Evolutionary conservation across 2,329 filamentous ascomycete species (phyloP), one percentile per base, ranked within the genome.

Genomic region (Akanthomyces dipterigenus): DNA sequence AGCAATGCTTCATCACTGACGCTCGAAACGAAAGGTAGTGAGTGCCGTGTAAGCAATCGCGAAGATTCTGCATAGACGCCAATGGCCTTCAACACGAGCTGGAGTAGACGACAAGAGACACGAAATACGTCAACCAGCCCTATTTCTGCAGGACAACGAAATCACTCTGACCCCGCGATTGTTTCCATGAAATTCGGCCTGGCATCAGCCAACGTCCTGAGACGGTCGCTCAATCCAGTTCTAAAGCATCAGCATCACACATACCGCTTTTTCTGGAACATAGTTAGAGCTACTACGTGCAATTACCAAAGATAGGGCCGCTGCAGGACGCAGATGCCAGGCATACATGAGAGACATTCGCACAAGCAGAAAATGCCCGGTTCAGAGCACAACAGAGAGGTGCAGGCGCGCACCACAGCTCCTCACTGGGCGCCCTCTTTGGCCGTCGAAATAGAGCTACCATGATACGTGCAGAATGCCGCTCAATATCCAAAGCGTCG

Each of bases 301-400:
- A 31, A 34, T 36, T 45, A 8, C 45, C 20, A 42, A 50, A 42
- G 55, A 50, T 50, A 26, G 48, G 18, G 48, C 28, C n/a, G 26
- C 38, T 58, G 45, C 7, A 46, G 26, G 54, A 5, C 45, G 55
- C 28, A 16, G 12, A 36, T 45, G 56, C 56, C 48, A 53, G 38
- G 43, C n/a, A 57, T 36, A 48, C 42, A 57, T 48, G 20, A 57
- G 55, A 38, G 55, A 38, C 55, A n/a, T 22, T 48, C 16, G 55
- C 55, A 31, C 31, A 40, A 49, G 20, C 43, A 24, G 26, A 24
- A 34, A 31, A 3, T 45, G n/a, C 43, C n/a, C 14, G 31, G 42
- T 12, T 18, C 16, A 55, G 31, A 57, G 55, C 40, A 26, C 28
- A 45, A 28, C 26, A 48, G 54, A 46, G 12, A n/a, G 31, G 31